Evolutionary conservation across 2,329 filamentous ascomycete species (phyloP).

Genomic region (Cadophora sp.): DNA sequence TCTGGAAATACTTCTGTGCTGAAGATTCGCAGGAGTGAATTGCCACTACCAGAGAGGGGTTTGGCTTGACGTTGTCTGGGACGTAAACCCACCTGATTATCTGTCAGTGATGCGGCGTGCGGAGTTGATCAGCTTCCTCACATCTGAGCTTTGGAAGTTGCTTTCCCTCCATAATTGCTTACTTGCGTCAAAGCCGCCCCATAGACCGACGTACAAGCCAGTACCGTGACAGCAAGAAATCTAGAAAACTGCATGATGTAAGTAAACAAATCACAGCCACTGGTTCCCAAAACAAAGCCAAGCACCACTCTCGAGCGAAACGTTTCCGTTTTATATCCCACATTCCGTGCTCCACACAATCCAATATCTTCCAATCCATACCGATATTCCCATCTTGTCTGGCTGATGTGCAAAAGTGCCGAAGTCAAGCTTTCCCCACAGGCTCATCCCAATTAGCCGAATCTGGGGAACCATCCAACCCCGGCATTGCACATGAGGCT

Average conservation of each 20-base stretch:
- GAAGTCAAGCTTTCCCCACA: slow-evolving; percentile 29
- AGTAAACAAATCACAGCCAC: background rate
- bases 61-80: slow-evolving; percentile 33
- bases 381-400: background rate
- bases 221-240: slow-evolving; percentile 3
- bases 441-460: slow-evolving; percentile 24
- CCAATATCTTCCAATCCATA: background rate
- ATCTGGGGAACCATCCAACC: slow-evolving; percentile 15
- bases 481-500: slow-evolving; percentile 6
- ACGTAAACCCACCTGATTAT: slow-evolving; percentile 35
- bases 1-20: slow-evolving; percentile 42
- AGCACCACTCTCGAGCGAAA: slow-evolving; percentile 1
- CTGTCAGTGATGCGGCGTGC: background rate
- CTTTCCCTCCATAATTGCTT: slow-evolving; percentile 34
- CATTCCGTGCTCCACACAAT: background rate
- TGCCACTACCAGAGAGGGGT: slow-evolving; percentile 35
- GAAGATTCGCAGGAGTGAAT: slow-evolving; percentile 49
- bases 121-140: background rate
- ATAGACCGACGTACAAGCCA: slow-evolving; percentile 13
- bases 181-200: slow-evolving; percentile 31
- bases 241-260: slow-evolving; percentile 26
- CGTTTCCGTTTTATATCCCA: slow-evolving; percentile 17
- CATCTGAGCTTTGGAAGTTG: slow-evolving; percentile 35
- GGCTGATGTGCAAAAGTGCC: slow-evolving; percentile 8
- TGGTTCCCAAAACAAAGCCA: slow-evolving; percentile 1